Evolutionary conservation across 208 protist species (phyloP), one percentile per base, ranked within the genome.

Genomic region (Wallacemonas collosoma): DNA sequence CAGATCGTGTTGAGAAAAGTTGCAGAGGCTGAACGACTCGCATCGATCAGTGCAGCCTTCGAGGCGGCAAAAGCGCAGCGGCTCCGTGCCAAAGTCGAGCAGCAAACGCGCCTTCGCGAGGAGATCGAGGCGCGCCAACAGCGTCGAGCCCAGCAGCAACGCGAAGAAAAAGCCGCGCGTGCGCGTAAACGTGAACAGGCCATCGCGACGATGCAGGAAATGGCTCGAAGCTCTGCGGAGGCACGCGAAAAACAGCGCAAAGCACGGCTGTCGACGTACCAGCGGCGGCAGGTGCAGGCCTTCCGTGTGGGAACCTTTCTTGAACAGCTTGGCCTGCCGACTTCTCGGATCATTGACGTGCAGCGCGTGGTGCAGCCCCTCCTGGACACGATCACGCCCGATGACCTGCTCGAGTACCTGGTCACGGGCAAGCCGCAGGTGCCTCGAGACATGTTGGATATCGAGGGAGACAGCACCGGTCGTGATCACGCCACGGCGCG

Each of bases 401-500:
- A 95, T 51, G 86, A 92, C 35, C 69, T 95, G 38, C 77, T 95
- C 2, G 91, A 95, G 77, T 95, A 74, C 65, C 15, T 93, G 8
- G 88, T 95, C 15, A 88, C 86, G 11, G 91, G 91, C 4, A 81
- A 71, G n/a, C 62, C 63, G 2, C 57, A 79, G 51, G 83, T 95
- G n/a, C 91, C 91, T 1, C 17, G 36, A 1, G 91, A 95, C 67
- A 90, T 95, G 76, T 45, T 72, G 50, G 77, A 79, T n/a, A 58
- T 47, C 40, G 17, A 26, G n/a, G 9, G 68, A 58, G 9, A 50
- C 11, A 1, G 53, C 6, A n/a, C 14, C 35, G 11, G 60, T 47
- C 38, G 38, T 51, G 57, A 48, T 41, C 38, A 38, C 35, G 45
- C 17, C 58, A 0, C 2, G 50, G 26, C 26, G 26, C 26, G 26